phyloP scores from a whole-genome alignment of 306 rosid species.

The Prunus mume region DNA sequence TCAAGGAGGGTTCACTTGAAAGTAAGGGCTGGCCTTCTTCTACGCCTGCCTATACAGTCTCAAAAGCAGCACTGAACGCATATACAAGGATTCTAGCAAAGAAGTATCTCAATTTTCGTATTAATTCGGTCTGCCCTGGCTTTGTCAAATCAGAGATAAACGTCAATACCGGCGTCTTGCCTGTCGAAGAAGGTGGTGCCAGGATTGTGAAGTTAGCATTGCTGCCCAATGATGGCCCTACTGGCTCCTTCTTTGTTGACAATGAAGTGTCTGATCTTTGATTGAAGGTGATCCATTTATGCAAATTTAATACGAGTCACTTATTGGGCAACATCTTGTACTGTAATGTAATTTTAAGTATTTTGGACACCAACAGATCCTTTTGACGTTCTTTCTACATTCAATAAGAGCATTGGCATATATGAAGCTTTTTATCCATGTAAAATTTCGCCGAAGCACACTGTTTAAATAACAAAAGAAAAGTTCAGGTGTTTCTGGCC shows the following conservation, averaged over 20 bases:
- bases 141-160: conserved; percentile 42
- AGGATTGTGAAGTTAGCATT: conserved; percentile 47
- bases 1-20: conserved; percentile 37
- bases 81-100: conserved; percentile 47
- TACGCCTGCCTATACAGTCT: conserved; percentile 25
- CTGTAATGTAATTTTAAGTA: background rate
- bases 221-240: conserved; percentile 37
- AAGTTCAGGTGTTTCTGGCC: background rate
- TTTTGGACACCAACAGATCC: no score
- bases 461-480: no score
- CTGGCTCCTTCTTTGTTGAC: conserved; percentile 39
- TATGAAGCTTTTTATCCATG: no score
- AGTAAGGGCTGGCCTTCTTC: conserved; percentile 42
- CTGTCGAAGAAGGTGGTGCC: conserved; percentile 50
- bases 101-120: conserved; percentile 33
- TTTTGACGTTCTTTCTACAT: no score
- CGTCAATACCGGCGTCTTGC: conserved; percentile 25
- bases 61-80: conserved; percentile 48
- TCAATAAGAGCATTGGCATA: no score
- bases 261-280: conserved; percentile 28
- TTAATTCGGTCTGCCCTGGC: conserved; percentile 49
- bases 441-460: background rate
- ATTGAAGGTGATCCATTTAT: background rate
- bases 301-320: background rate
- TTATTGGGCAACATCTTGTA: background rate